phyloP scores from a whole-genome alignment of 2,329 filamentous ascomycete species.

The Fusarium sp. region DNA sequence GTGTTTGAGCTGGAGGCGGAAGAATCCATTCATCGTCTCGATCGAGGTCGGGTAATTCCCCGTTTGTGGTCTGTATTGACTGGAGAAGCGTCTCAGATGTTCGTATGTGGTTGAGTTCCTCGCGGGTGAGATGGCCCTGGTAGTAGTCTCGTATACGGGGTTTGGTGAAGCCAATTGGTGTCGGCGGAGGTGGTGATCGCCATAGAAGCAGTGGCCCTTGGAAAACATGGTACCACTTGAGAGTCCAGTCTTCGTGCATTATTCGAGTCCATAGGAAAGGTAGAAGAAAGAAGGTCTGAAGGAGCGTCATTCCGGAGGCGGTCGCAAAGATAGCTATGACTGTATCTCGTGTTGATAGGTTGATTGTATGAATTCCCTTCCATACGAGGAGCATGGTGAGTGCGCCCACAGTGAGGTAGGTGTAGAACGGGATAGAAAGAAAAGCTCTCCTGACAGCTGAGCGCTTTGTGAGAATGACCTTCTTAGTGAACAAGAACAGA shows the following conservation, averaged over 20 bases:
- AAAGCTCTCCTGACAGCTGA: slow-evolving; percentile 53
- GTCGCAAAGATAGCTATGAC: slow-evolving; percentile 59
- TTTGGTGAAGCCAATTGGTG: slow-evolving; percentile 57
- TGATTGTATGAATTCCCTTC: slow-evolving; percentile 52
- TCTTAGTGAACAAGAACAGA: slow-evolving; percentile 55
- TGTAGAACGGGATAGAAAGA: slow-evolving; percentile 55
- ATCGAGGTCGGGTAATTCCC: slow-evolving; percentile 44
- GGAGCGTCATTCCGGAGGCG: slow-evolving; percentile 56
- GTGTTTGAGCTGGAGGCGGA: slow-evolving; percentile 49
- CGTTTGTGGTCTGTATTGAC: slow-evolving; percentile 51
- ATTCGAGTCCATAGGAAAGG: slow-evolving; percentile 66
- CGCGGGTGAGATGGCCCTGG: slow-evolving; percentile 60
- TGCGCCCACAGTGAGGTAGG: slow-evolving; percentile 54
- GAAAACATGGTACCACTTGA: slow-evolving; percentile 63
- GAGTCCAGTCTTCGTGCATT: slow-evolving; percentile 64
- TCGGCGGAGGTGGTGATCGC: slow-evolving; percentile 54
- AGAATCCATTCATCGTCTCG: slow-evolving; percentile 53
- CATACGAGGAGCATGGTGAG: slow-evolving; percentile 66
- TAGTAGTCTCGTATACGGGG: slow-evolving; percentile 64
- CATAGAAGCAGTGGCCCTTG: slow-evolving; percentile 62
- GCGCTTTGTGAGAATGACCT: slow-evolving; percentile 47
- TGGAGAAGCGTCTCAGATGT: slow-evolving; percentile 53
- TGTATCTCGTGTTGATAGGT: slow-evolving; percentile 43
- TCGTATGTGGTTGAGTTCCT: slow-evolving; percentile 58
- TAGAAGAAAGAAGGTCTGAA: slow-evolving; percentile 63